Evolutionary conservation across 352 stramenopile genomes (phyloP), one percentile per base, ranked within the genome.

Genomic region (Globisporangium takayamanum): DNA sequence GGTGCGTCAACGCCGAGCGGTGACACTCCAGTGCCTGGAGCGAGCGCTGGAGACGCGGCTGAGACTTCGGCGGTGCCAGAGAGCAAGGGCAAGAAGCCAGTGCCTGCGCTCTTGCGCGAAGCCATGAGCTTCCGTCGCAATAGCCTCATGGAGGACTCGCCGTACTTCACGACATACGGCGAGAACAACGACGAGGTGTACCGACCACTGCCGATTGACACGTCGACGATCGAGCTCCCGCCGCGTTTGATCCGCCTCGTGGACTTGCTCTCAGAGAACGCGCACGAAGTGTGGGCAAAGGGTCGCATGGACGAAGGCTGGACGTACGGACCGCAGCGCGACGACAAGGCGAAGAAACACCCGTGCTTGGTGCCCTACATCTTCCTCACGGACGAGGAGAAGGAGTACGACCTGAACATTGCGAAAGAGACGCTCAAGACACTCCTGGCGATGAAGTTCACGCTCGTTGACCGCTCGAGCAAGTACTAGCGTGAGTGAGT

Each of bases 351-450:
- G 39, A 93, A 92, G 72, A 93, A 93, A 62, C 85, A 95, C 46
- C 79, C 76, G 45, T 93, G 85, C 44, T 73, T 95, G 8, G 85
- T 95, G 62, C 85, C 85, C 15, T 95, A 95, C 60, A 85, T 95
- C 47, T 95, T 93, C 62, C 67, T 95, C n/a, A 92, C 84, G 15
- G 84, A 95, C 51, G 84, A 91, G 5, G 85, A 95, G 57, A 93
- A 95, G 58, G 84, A 93, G 57, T 93, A 92, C 66, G 85, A 95
- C 63, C 69, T 93, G 45, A 95, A 93, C 59, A 95, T 91, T 55
- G 85, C 85, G 26, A 88, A 85, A 58, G 84, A 92, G 62, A 95
- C 85, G 41, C 78, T 93, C 60, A 95, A 95, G 77, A 95, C 81
- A 51, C 74, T 95, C 16, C 71, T 93, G 26, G 85, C 85, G 18